Base-by-base conservation (phyloP, 2,329 filamentous ascomycete genomes). In the Alternaria solani region DNA sequence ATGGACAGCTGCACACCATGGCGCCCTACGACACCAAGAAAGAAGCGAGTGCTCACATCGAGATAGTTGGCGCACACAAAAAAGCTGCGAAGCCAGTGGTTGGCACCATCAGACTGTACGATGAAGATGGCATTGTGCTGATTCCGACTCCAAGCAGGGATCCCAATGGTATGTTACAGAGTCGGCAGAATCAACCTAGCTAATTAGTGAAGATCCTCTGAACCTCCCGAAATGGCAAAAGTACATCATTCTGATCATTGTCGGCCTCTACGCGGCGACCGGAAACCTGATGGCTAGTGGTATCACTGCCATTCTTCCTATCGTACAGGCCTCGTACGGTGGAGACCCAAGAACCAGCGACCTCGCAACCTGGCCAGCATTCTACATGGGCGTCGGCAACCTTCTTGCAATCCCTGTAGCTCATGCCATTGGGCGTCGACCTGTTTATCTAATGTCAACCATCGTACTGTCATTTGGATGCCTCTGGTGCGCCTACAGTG, bases 301-400 rank as follows among this genome's bases (percentile, higher is more conserved):
- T 20, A 64, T 64, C 39, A 54, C 34, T n/a, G 55, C 61, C 41
- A 64, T 64, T 18, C 32, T 64, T 5, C 58, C 61, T 25, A 47
- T 58, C 9, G 51, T 64, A 7, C 26, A 55, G 28, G 47, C 47
- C 7, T 55, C 55, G 2, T 64, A 64, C 32, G 28, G 32, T 23
- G 51, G 59, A 4, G 47, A 64, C 12, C 55, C 58, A 30, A 52
- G 58, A 18, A 55, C 59, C 5, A 51, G 57, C 30, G 61, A 64
- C 32, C 51, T 64, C 14, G 46, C 51, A 16, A 64, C 61, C 3
- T 64, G 59, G 55, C 61, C 61, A n/a, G 59, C 61, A 14, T 61
- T 64, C 25, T 64, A 47, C 38, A 64, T 64, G 61, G 61, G 61
- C 12, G 42, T 64, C 16, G 61, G 61, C 3, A 64, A 64, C 39